Evolutionary conservation across 129 eudicot species (phyloP).

Genomic region (Smallanthus sonchifolius): DNA sequence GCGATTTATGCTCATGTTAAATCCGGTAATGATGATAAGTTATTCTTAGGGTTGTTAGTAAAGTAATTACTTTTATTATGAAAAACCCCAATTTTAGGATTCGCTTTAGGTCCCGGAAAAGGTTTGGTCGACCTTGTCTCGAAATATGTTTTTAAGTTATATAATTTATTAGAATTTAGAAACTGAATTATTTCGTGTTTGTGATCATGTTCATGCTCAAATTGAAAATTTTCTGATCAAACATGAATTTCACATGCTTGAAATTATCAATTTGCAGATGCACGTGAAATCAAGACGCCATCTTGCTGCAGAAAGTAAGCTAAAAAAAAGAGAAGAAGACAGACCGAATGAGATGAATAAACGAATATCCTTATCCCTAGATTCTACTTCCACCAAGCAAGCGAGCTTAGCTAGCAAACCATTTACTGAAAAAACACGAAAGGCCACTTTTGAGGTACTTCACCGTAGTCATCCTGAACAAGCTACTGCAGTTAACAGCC

Average conservation of each 20-base stretch:
- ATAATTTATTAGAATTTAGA: background rate
- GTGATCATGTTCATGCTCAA: background rate
- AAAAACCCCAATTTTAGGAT: no score
- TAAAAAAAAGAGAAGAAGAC: slow-evolving; percentile 49
- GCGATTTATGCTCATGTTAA: no score
- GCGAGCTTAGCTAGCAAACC: slow-evolving; percentile 40
- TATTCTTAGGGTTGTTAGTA: no score
- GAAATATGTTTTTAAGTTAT: background rate
- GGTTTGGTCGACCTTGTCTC: no score
- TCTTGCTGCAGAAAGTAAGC: slow-evolving; percentile 47
- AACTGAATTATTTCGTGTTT: background rate
- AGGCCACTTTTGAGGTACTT: slow-evolving; percentile 49
- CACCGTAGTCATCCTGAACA: slow-evolving; percentile 3
- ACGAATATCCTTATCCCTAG: slow-evolving; percentile 48
- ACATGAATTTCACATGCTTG: background rate
- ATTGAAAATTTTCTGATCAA: background rate
- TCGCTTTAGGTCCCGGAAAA: no score
- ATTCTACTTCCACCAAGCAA: slow-evolving; percentile 22
- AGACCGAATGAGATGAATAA: slow-evolving; percentile 47
- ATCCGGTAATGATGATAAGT: no score
- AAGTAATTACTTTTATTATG: no score
- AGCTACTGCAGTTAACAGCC: slow-evolving; percentile 4
- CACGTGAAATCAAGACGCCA: slow-evolving; percentile 62
- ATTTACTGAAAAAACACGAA: slow-evolving; percentile 44
- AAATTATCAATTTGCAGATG: slow-evolving; percentile 36